Percentiles rank a stretch among this genome's conserved stretches.
Evolutionary conservation across 2,329 filamentous ascomycete genomes (phyloP).

Genomic region (Aspergillus sp.): DNA sequence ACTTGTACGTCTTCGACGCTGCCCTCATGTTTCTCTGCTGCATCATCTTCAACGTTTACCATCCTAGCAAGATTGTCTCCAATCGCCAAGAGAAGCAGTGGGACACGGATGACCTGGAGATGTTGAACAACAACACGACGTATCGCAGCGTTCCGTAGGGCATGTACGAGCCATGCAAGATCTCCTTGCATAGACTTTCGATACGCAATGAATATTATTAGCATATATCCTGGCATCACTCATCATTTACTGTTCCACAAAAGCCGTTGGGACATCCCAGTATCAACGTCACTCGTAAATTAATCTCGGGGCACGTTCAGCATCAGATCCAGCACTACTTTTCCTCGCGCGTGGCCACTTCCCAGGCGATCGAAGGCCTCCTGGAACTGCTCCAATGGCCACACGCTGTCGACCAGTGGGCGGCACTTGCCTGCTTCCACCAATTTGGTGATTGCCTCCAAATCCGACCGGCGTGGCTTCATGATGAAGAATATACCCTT

Average conservation of each 20-base stretch:
- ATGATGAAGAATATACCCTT: conserved; percentile 45
- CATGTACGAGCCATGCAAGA: not conserved
- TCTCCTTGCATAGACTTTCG: no score
- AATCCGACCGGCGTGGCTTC: conserved; percentile 35
- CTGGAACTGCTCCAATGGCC: conserved; percentile 39
- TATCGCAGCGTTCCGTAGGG: not conserved
- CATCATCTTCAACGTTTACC: conserved; percentile 3
- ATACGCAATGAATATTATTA: no score
- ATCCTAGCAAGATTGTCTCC: conserved; percentile 2
- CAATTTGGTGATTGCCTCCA: conserved; percentile 39
- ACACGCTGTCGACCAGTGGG: conserved; percentile 44
- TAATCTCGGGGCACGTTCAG: conserved; percentile 7
- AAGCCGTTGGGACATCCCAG: no score
- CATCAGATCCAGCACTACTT: conserved; percentile 40
- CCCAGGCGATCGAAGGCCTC: conserved; percentile 42
- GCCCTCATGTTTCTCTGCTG: conserved; percentile 31
- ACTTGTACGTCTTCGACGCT: conserved; percentile 46
- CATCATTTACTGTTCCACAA: no score
- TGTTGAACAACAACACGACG: not conserved
- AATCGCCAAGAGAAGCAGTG: not conserved
- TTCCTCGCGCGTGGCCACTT: conserved; percentile 43
- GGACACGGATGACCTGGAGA: not conserved
- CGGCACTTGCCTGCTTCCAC: conserved; percentile 39
- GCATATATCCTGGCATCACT: no score
- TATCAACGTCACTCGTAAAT: not conserved